Evolutionary conservation across 176 grass and related monocot species (phyloP), one percentile per base, ranked within the genome.

Genomic region (Juncus effusus): DNA sequence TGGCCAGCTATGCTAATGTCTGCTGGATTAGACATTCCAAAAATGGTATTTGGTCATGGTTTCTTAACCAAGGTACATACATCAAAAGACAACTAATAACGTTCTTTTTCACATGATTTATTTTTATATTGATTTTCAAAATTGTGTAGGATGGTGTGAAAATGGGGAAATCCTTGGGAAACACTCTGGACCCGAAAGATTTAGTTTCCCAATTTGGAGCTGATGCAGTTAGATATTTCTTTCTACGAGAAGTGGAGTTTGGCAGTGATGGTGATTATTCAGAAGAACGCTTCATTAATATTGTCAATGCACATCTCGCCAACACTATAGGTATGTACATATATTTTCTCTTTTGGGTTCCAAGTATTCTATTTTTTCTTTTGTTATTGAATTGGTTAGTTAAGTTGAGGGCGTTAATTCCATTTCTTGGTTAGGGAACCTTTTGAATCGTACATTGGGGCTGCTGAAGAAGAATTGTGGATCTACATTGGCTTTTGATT

Each of bases 81-180:
- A 56, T 28, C 19, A 28, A 28, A 28, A 28, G 19, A 28, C 19
- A 28, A 28, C 19, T 1, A 28, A 28, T 41, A 14, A 39, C n/a
- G 9, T 40, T 64, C 42, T 13, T 57, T 55, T 81, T 65, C 72
- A 11, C 12, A 71, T 7, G 16, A 16, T 39, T 72, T 16, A 71
- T 77, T 51, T 72, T 76, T 55, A 38, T 39, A 41, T 4, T 9
- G 62, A 52, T 54, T 28, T 28, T 28, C 1, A 28, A 28, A 28
- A 28, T 28, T 28, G 19, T 1, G 19, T 28, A 96, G 93, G 93
- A 91, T 86, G 93, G 93, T 72, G 77, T 86, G 93, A 96, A 96
- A 67, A 96, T 96, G 93, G 93, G 93, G 13, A 97, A 97, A 81
- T 97, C 93, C 71, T 68, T 97, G 69, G 93, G 93, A 62, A 97